Evolutionary conservation across 805 yeast species (phyloP).

Genomic region (Scheffersomyces lignosus): DNA sequence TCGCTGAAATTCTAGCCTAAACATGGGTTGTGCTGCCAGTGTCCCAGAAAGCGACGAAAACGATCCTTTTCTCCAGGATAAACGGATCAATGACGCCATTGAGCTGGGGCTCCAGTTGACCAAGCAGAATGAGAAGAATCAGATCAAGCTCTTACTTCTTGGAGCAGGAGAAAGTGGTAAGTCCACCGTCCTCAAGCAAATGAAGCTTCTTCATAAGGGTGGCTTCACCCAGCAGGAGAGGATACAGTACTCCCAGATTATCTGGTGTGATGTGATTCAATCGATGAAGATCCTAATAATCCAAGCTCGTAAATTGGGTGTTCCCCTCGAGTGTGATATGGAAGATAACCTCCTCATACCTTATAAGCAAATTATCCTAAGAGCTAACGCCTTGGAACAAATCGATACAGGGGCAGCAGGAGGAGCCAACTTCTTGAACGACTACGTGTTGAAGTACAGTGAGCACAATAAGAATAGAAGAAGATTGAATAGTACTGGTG

Average conservation of each 20-base stretch:
- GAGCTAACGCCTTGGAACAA: slow-evolving; percentile 58
- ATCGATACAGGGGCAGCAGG: slow-evolving; percentile 70
- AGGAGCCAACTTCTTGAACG: slow-evolving; percentile 60
- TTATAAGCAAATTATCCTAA: slow-evolving; percentile 51
- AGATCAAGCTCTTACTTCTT: slow-evolving; percentile 69
- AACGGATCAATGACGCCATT: slow-evolving; percentile 58
- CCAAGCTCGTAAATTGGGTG: slow-evolving; percentile 69
- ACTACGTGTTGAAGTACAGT: slow-evolving; percentile 62
- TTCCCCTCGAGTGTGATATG: slow-evolving; percentile 64
- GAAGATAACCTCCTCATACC: slow-evolving; percentile 42
- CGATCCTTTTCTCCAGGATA: slow-evolving; percentile 56
- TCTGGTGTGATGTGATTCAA: slow-evolving; percentile 90
- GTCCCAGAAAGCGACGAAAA: slow-evolving; percentile 39
- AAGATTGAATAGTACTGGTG: slow-evolving; percentile 55
- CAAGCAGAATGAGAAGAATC: slow-evolving; percentile 54
- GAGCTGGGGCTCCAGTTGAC: slow-evolving; percentile 58
- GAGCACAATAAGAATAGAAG: slow-evolving; percentile 54
- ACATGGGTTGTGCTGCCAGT: slow-evolving; percentile 75
- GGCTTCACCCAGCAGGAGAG: slow-evolving; percentile 84
- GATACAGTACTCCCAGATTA: slow-evolving; percentile 75
- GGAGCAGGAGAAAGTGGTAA: slow-evolving; percentile 97
- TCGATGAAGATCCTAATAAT: slow-evolving; percentile 73
- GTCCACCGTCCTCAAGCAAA: slow-evolving; percentile 87
- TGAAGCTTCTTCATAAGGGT: slow-evolving; percentile 80
- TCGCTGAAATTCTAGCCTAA: no score